Conservation (phyloP, 345 rosid genomes). For the Atalantia buxifolia region DNA sequence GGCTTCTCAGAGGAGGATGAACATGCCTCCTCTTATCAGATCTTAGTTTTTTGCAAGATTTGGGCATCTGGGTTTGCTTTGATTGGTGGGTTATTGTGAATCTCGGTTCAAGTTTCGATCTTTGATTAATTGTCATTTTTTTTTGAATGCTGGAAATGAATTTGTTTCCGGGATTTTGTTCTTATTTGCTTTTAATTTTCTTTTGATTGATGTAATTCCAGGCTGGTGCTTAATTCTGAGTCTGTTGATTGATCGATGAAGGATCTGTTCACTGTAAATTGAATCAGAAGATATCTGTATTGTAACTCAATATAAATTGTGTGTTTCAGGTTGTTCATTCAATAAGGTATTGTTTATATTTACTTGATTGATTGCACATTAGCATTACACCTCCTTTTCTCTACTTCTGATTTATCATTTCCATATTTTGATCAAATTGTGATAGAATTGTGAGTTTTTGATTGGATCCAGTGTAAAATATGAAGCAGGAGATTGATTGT, state of each 20-base stretch:
- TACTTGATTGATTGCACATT: slow-evolving; percentile 17
- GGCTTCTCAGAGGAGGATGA: slow-evolving; percentile 51
- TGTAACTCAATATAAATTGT: slow-evolving; percentile 28
- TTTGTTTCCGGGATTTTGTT: slow-evolving; percentile 17
- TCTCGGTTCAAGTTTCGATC: slow-evolving; percentile 50
- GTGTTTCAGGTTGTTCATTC: slow-evolving; percentile 21
- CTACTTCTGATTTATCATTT: slow-evolving; percentile 13
- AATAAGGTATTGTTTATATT: slow-evolving; percentile 37
- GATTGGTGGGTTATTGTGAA: slow-evolving; percentile 58
- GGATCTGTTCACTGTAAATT: slow-evolving; percentile 57
- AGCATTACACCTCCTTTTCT: slow-evolving; percentile 17
- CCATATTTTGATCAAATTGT: background rate
- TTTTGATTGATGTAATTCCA: slow-evolving; percentile 6
- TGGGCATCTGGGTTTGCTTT: slow-evolving; percentile 59
- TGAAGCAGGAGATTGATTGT: background rate
- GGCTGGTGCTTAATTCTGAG: slow-evolving; percentile 34
- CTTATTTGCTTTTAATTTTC: slow-evolving; percentile 5
- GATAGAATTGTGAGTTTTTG: slow-evolving; percentile 8
- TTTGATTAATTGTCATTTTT: slow-evolving; percentile 19
- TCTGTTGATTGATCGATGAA: slow-evolving; percentile 35
- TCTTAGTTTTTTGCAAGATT: slow-evolving; percentile 66
- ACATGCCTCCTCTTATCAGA: slow-evolving; percentile 75
- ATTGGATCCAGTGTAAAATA: slow-evolving; percentile 33
- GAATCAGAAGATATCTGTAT: slow-evolving; percentile 33
- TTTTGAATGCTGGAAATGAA: slow-evolving; percentile 17